These are phyloP conservation scores for Phytophthora citrophthora DNA, from an alignment of 352 stramenopile genomes.

Conservation along the genomic window DNA sequence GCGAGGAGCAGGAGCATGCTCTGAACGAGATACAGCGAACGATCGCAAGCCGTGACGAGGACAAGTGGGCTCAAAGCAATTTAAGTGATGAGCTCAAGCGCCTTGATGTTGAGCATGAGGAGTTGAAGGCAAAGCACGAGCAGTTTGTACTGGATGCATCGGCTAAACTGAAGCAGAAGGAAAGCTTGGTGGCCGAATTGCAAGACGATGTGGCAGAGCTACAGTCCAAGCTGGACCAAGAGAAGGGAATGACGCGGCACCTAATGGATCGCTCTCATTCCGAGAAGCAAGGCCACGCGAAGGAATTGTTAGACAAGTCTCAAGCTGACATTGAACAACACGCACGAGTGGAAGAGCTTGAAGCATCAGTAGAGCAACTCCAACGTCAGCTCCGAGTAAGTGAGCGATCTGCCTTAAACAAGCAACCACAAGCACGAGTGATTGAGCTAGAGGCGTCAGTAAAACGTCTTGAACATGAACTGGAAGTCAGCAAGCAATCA, in stretches of 20 bases:
- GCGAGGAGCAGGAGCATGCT: conserved; percentile 51
- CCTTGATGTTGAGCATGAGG: conserved; percentile 32
- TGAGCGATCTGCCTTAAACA: conserved; percentile 27
- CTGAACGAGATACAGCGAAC: conserved; percentile 47
- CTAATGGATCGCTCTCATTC: conserved; percentile 46
- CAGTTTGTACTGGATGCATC: conserved; percentile 44
- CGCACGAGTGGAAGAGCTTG: conserved; percentile 30
- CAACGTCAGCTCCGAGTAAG: conserved; percentile 37
- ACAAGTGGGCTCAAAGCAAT: conserved; percentile 23
- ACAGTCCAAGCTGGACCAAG: conserved; percentile 63
- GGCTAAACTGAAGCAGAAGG: conserved; percentile 40
- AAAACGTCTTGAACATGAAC: conserved; percentile 39
- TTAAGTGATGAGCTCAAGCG: conserved; percentile 21
- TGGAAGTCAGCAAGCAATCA: conserved; percentile 37
- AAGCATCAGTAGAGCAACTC: conserved; percentile 39
- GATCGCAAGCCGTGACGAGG: conserved; percentile 41
- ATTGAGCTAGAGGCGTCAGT: conserved; percentile 40
- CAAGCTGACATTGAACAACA: conserved; percentile 7
- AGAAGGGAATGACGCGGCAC: conserved; percentile 56
- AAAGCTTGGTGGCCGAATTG: conserved; percentile 38
- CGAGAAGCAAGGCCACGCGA: conserved; percentile 35
- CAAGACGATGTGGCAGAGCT: conserved; percentile 65
- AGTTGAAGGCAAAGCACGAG: conserved; percentile 45
- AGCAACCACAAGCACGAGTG: conserved; percentile 24
- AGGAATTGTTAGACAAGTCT: conserved; percentile 23